phyloP scores from a whole-genome alignment of 2,329 filamentous ascomycete species.

The Alternaria infectoria region DNA sequence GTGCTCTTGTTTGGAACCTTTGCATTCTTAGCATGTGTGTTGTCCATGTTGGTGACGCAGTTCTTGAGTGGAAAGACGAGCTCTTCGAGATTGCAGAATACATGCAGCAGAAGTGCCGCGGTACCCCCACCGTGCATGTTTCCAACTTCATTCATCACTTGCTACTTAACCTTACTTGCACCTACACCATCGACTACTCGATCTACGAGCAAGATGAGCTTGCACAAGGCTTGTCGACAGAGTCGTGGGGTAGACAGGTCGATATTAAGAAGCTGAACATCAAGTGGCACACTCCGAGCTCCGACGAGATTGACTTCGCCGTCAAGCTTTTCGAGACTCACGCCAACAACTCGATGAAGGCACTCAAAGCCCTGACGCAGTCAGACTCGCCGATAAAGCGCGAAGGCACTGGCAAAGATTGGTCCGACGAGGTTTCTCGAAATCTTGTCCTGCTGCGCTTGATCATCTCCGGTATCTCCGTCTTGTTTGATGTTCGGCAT shows the following conservation, averaged over 20 bases:
- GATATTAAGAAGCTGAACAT: conserved; percentile 79
- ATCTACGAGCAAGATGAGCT: conserved; percentile 83
- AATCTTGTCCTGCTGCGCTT: conserved; percentile 87
- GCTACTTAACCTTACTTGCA: conserved; percentile 90
- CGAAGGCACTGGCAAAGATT: conserved; percentile 96
- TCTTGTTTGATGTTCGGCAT: conserved; percentile 78
- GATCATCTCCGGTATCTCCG: conserved; percentile 88
- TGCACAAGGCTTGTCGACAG: conserved; percentile 72
- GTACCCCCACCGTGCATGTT: conserved; percentile 91
- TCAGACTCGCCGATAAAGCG: conserved; percentile 82
- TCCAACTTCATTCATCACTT: conserved; percentile 98
- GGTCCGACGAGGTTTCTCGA: conserved; percentile 94
- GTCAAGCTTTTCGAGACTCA: conserved; percentile 88
- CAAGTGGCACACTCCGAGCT: conserved; percentile 85
- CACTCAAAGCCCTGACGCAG: conserved; percentile 79
- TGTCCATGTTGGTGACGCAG: conserved; percentile 90
- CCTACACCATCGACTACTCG: conserved; percentile 87
- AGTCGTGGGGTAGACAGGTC: conserved; percentile 84
- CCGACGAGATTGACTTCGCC: conserved; percentile 84
- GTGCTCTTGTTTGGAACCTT: conserved; percentile 94
- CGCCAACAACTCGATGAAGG: conserved; percentile 74
- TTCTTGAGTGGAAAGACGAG: conserved; percentile 86
- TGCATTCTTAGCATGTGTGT: conserved; percentile 98
- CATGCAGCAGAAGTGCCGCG: conserved; percentile 95
- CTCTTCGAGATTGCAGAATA: conserved; percentile 90